Evolutionary conservation across 2,329 filamentous ascomycete species (phyloP), one percentile per base, ranked within the genome.

Genomic region (Hirsutella minnesotensis): DNA sequence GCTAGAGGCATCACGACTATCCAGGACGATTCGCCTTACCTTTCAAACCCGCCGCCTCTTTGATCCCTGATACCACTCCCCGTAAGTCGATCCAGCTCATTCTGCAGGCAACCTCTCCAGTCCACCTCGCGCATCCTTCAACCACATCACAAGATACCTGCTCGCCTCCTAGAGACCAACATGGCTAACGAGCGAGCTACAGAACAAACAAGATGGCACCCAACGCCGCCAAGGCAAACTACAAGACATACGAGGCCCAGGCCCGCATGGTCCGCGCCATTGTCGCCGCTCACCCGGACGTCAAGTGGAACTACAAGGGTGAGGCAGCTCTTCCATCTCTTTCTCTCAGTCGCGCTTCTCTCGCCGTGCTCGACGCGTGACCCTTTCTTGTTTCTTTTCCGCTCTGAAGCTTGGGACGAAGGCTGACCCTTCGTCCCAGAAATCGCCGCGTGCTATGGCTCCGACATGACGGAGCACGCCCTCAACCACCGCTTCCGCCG

Each of bases 281-380:
- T 20, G 61, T 82, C 1, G 78, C 77, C 0, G 73, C 75, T 3
- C 68, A 75, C 42, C 70, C 70, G 0, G 62, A 64, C 0, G 53
- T 73, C 0, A 75, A 71, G 47, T 70, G 79, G 42, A 75, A 81
- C 55, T 80, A 74, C 57, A 74, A 72, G 53, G 75, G 78, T 82
- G 69, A 63, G 73, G 52, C 4, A 19, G 34, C 16, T 8, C 15
- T 30, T 20, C 22, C 43, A 43, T 41, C 36, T 30, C 24, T 44
- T 47, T 45, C 37, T 46, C 7, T 22, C 18, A 39, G 18, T 41
- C 22, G 29, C 29, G 15, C 12, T 7, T 19, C 13, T 24, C 29
- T 36, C 16, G n/a, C n/a, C n/a, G n/a, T n/a, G n/a, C n/a, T n/a
- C n/a, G n/a, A 16, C 5, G 20, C 20, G 16, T 31, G 8, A 30